phyloP scores from a whole-genome alignment of 441 rosid species.

The Brassica balearica region DNA sequence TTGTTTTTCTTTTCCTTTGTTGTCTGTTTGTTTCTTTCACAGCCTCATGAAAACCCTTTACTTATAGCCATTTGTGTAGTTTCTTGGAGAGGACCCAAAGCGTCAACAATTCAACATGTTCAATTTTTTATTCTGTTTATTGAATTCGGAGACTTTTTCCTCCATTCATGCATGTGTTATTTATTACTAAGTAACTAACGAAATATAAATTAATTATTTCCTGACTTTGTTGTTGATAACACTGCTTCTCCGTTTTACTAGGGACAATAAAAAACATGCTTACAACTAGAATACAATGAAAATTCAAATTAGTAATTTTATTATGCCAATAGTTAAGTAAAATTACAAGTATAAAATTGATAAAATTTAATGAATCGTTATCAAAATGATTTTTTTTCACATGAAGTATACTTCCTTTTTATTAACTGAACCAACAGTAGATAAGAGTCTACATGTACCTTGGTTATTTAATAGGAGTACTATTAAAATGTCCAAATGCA shows the following conservation, averaged over 20 bases:
- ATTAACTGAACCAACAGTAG: conserved; percentile 14
- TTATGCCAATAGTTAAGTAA: neutral
- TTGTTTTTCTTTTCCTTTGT: neutral
- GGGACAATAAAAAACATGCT: conserved; percentile 8
- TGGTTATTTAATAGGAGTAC: conserved; percentile 15
- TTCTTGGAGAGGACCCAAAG: conserved; percentile 50
- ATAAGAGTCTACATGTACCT: conserved; percentile 23
- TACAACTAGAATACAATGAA: conserved; percentile 21
- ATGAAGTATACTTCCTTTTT: neutral
- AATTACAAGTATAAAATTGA: neutral
- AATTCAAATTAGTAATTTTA: neutral
- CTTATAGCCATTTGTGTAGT: conserved; percentile 45
- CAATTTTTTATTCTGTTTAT: conserved; percentile 28
- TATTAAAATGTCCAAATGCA: conserved; percentile 35
- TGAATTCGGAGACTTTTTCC: conserved; percentile 33
- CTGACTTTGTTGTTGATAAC: conserved; percentile 38
- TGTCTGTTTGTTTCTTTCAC: conserved; percentile 25
- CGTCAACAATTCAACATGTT: conserved; percentile 64
- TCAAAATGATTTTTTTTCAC: neutral
- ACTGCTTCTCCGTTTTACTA: conserved; percentile 26
- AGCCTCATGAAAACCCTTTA: conserved; percentile 32
- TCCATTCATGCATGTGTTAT: conserved; percentile 37
- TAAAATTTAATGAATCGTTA: neutral
- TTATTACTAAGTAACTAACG: conserved; percentile 21
- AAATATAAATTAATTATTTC: conserved; percentile 6